These are phyloP conservation scores for Starmerella potacharoeniae DNA, from an alignment of 805 yeast genomes.

Conservation along the genomic window DNA sequence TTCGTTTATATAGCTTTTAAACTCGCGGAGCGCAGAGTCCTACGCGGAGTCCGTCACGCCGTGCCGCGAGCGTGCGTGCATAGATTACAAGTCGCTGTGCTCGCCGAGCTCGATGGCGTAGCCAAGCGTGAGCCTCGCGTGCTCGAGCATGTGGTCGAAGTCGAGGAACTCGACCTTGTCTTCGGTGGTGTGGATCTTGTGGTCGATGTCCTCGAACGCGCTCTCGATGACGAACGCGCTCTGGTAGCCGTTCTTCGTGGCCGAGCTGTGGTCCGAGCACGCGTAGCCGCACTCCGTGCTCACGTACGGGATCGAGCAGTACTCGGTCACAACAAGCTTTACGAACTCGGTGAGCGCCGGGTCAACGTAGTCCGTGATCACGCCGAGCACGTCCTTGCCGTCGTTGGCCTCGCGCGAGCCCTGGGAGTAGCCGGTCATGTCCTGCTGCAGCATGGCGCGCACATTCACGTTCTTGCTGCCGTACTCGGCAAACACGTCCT, in stretches of 20 bases:
- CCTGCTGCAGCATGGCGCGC: slow-evolving; percentile 83
- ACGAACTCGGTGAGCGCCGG: slow-evolving; percentile 46
- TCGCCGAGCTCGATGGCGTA: slow-evolving; percentile 49
- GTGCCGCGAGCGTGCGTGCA: too few relatives aligned
- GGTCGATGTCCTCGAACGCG: slow-evolving; percentile 50
- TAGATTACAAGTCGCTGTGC: slow-evolving; percentile 1
- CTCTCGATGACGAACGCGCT: slow-evolving; percentile 74
- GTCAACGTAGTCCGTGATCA: slow-evolving; percentile 61
- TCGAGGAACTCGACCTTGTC: slow-evolving; percentile 78
- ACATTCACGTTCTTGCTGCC: slow-evolving; percentile 39
- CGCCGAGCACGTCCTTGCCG: slow-evolving; percentile 60
- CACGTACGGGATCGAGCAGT: slow-evolving; percentile 55
- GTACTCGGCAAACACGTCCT: slow-evolving; percentile 58
- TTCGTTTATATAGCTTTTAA: too few relatives aligned
- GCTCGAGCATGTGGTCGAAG: slow-evolving; percentile 69
- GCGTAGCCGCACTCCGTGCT: slow-evolving; percentile 84
- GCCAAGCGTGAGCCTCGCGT: slow-evolving; percentile 64
- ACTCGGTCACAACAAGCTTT: slow-evolving; percentile 47
- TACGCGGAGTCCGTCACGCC: too few relatives aligned
- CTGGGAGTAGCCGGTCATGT: slow-evolving; percentile 75
- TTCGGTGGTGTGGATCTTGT: slow-evolving; percentile 55
- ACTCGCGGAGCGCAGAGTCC: too few relatives aligned
- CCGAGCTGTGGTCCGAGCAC: slow-evolving; percentile 88
- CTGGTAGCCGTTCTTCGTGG: slow-evolving; percentile 72
- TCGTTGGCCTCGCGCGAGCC: slow-evolving; percentile 31